Base-by-base conservation (phyloP, 2,329 filamentous ascomycete species). In the Colletotrichum eleusines region DNA sequence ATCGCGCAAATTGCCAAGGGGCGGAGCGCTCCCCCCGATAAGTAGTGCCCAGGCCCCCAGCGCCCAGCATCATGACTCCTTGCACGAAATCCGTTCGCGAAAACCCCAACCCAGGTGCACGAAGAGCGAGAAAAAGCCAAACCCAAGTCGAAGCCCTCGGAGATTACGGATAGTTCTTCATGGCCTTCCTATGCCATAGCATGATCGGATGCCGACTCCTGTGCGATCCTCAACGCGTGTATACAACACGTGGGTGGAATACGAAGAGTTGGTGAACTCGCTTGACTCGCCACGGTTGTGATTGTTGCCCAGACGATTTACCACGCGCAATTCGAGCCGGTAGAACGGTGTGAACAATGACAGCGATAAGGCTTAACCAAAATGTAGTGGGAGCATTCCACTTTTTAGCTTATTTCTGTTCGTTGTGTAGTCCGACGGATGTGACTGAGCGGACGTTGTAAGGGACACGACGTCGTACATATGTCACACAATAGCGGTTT, bases 11-110 rank as follows among this genome's bases (percentile, higher is more conserved):
- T 20, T 31, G 50, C 12, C 28, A 20, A 20, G 14, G 48, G 31
- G 48, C 48, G 14, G 26, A 31, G 26, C 14, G 8, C 23, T 8
- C 11, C 16, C 28, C 6, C 11, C 8, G 18, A 42, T n/a, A 6
- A 7, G 50, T 6, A 20, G 2, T 12, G 18, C 18, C 16, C 28
- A 12, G 50, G 9, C 28, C 50, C 50, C n/a, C 28, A 33, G 4
- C 18, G 26, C n/a, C 54, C 50, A 54, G 28, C 50, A 57, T 57
- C n/a, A 40, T 40, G 35, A 57, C 54, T 57, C 54, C 54, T 57
- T 40, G 8, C 7, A 26, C 54, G 33, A 57, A n/a, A 57, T 57
- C 54, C 23, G 23, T 38, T 40, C 3, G 18, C 1, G 16, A 20
- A 20, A 23, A 35, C 9, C n/a, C 35, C 31, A 33, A 40, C 33